Conservation (phyloP, 1,284 basidiomycete species). For the Cerrena zonata region DNA sequence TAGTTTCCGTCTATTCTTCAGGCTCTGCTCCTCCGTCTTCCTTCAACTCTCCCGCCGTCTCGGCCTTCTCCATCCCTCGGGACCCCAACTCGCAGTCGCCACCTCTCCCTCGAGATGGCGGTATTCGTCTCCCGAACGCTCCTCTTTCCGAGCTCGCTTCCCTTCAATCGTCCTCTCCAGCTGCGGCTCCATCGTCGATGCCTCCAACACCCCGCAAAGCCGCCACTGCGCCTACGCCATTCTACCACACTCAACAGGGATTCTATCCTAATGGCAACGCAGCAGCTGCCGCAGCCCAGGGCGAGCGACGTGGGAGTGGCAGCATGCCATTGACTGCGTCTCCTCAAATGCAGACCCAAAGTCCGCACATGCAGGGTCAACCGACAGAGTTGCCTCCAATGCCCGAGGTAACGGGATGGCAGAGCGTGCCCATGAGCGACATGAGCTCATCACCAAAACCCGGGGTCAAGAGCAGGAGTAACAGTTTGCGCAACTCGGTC, state of each 20-base stretch:
- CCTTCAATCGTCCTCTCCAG: constrained; percentile 26
- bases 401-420: constrained; percentile 38
- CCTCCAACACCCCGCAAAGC: constrained; percentile 37
- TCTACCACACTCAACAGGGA: constrained; percentile 17
- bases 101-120: constrained; percentile 42
- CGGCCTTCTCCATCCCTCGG: constrained; percentile 54
- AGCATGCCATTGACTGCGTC: neutral
- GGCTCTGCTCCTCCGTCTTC: constrained; percentile 58
- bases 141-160: constrained; percentile 61
- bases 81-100: constrained; percentile 53
- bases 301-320: neutral
- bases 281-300: constrained; percentile 17
- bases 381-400: constrained; percentile 16
- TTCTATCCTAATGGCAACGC: constrained; percentile 28
- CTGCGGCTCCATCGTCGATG: constrained; percentile 20
- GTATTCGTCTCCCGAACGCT: constrained; percentile 65
- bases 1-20: constrained; percentile 53
- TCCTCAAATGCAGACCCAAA: neutral
- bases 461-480: constrained; percentile 21
- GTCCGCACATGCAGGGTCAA: neutral
- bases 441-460: constrained; percentile 15
- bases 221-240: constrained; percentile 31
- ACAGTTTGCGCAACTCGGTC: constrained; percentile 18
- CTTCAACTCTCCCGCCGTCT: constrained; percentile 55
- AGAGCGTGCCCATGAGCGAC: constrained; percentile 30